These are phyloP conservation scores for Lecanicillium sp. DNA, from an alignment of 2,329 filamentous ascomycete species.

Conservation along the genomic window DNA sequence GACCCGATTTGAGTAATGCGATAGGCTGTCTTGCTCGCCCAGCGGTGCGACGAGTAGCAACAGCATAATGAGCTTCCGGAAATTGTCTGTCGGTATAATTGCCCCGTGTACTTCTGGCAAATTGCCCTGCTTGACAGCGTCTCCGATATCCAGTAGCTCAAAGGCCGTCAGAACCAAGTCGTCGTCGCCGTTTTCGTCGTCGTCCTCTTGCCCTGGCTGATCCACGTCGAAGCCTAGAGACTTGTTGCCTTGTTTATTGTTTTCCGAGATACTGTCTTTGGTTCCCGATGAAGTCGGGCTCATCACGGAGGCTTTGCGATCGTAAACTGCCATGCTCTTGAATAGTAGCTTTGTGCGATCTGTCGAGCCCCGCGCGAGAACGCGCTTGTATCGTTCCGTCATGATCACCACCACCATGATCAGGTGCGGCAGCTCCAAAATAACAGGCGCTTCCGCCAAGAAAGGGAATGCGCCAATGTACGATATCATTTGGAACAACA, in stretches of 20 bases:
- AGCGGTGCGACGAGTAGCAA: slow-evolving; percentile 62
- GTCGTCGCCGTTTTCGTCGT: slow-evolving; percentile 45
- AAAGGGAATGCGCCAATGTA: slow-evolving; percentile 71
- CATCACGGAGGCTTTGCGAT: slow-evolving; percentile 45
- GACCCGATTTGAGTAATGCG: slow-evolving; percentile 53
- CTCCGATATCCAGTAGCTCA: slow-evolving; percentile 59
- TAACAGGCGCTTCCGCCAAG: slow-evolving; percentile 61
- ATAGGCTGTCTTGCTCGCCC: slow-evolving; percentile 57
- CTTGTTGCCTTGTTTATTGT: neutral
- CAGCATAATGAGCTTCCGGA: slow-evolving; percentile 64
- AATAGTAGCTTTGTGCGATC: slow-evolving; percentile 62
- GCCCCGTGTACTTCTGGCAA: slow-evolving; percentile 51
- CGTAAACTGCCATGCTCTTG: slow-evolving; percentile 65
- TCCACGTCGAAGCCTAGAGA: slow-evolving; percentile 41
- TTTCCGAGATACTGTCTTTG: neutral
- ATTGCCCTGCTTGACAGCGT: slow-evolving; percentile 51
- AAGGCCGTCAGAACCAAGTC: slow-evolving; percentile 64
- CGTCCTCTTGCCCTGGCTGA: slow-evolving; percentile 33
- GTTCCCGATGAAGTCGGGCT: slow-evolving; percentile 11
- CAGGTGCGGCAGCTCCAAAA: slow-evolving; percentile 63
- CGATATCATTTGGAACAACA: slow-evolving; percentile 66
- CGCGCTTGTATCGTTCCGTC: slow-evolving; percentile 61
- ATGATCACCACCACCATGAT: slow-evolving; percentile 68
- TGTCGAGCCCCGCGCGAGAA: slow-evolving; percentile 51
- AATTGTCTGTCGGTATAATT: slow-evolving; percentile 68